Base-by-base conservation (phyloP, 306 rosid genomes). In the Begonia masoniana region DNA sequence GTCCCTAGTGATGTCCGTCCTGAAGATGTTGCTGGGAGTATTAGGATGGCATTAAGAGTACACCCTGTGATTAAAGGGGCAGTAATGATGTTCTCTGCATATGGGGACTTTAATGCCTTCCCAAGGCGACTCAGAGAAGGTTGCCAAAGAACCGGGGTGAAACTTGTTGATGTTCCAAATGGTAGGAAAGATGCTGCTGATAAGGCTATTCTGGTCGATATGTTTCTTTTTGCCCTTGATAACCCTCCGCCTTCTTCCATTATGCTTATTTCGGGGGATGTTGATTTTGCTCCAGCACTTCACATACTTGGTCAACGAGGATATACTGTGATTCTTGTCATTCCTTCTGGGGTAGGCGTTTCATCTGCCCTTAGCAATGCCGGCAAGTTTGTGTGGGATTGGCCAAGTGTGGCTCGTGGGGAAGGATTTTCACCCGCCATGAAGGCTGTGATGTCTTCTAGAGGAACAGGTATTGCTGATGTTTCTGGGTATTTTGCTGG, bases 151-250 rank as follows among this genome's bases (percentile, higher is more conserved):
- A 91, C 99, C 24, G 99, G 96, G 57, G 96, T 91, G 46, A 86
- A 77, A 61, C 96, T 91, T 21, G 55, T 83, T 59, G 99, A 91
- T 58, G 99, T 91, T 67, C 99, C 99, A 45, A 91, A 86, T 55
- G 99, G 99, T 69, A 78, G 99, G 72, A 91, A 91, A 69, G 96
- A 86, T 72, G 94, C 99, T 58, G 96, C 99, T 6, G 99, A 91
- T 66, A 86, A 91, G 79, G 99, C 99, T 51, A 91, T 91, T 68
- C 74, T 91, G 74, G 92, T 91, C 15, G 99, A 91, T 69, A 91
- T 91, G 99, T 91, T 91, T 74, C 71, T 91, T 52, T 91, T 91
- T 83, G 94, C 99, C 69, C 94, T 91, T 15, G 99, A 91, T 82
- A 86, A 91, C 73, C 88, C 81, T 66, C 94, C 94, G n/a, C 96